Percentiles rank a stretch among this genome's conserved stretches.
Conservation (phyloP, 345 rosid genomes). For the Mallotus nudiflorus region DNA sequence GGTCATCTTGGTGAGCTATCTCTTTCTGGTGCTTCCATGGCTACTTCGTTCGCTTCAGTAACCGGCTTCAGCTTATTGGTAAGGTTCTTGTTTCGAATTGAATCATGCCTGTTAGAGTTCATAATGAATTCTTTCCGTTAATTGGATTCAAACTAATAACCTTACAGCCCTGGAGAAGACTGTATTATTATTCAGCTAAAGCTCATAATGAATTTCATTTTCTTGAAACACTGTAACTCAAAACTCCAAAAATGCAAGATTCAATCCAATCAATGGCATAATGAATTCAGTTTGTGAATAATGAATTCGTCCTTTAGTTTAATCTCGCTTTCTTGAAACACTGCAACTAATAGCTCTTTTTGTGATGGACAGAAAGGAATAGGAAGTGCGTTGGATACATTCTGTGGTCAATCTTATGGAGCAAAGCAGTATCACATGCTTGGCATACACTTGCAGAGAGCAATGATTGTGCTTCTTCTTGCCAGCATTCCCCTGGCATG, state of each 20-base stretch:
- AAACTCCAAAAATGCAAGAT: too few relatives aligned
- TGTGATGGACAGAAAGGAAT: constrained; percentile 19
- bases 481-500: constrained; percentile 17
- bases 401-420: constrained; percentile 41
- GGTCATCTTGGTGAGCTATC: constrained; percentile 28
- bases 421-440: constrained; percentile 34
- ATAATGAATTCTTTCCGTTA: background rate
- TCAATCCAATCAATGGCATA: too few relatives aligned
- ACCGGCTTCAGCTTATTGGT: constrained; percentile 23
- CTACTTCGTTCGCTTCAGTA: constrained; percentile 20
- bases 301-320: too few relatives aligned
- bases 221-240: too few relatives aligned
- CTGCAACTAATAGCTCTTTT: too few relatives aligned
- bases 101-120: background rate
- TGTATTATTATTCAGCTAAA: too few relatives aligned
- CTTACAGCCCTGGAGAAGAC: too few relatives aligned
- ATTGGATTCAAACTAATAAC: too few relatives aligned
- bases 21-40: constrained; percentile 26
- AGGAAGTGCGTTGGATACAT: constrained; percentile 33
- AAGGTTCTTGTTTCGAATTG: background rate
- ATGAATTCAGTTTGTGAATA: too few relatives aligned
- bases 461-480: constrained; percentile 20
- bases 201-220: too few relatives aligned
- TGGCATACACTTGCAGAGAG: constrained; percentile 32
- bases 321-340: background rate